Conservation (phyloP, 208 protist species). For the Wallacemonas sp. region DNA sequence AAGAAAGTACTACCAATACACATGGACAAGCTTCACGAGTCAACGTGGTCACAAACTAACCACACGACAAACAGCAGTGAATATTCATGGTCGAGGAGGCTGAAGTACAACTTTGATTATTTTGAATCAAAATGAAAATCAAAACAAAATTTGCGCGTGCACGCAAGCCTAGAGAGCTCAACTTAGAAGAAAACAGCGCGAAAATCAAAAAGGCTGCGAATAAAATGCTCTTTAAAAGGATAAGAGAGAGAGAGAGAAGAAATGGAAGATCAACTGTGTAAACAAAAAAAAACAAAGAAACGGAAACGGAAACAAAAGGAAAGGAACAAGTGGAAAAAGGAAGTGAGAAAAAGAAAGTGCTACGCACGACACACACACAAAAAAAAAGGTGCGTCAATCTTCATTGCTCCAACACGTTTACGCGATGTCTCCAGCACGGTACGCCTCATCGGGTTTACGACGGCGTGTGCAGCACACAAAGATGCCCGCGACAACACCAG, state of each 20-base stretch:
- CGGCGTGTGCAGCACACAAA: slow-evolving; percentile 24
- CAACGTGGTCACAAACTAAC: too few species aligned
- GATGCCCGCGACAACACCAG: slow-evolving; percentile 9
- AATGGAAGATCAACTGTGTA: not conserved
- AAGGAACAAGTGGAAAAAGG: slow-evolving; percentile 11
- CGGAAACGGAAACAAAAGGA: not conserved
- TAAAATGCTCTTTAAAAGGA: slow-evolving; percentile 7
- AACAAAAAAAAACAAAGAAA: not conserved
- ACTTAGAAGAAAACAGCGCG: not conserved
- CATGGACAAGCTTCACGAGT: too few species aligned
- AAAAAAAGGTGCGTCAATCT: too few species aligned
- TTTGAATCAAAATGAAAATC: too few species aligned
- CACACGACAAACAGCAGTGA: too few species aligned
- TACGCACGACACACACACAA: too few species aligned
- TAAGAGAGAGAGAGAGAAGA: not conserved
- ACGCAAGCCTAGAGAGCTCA: too few species aligned
- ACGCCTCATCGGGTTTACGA: not conserved
- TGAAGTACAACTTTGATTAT: too few species aligned
- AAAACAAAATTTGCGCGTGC: too few species aligned
- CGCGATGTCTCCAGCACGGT: not conserved
- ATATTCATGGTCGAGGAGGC: too few species aligned
- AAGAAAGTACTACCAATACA: too few species aligned
- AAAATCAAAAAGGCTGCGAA: slow-evolving; percentile 13
- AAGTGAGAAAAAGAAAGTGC: not conserved
- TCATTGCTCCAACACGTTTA: too few species aligned